Evolutionary conservation across 116 monocot species (phyloP).

Genomic region (Zostera marina): DNA sequence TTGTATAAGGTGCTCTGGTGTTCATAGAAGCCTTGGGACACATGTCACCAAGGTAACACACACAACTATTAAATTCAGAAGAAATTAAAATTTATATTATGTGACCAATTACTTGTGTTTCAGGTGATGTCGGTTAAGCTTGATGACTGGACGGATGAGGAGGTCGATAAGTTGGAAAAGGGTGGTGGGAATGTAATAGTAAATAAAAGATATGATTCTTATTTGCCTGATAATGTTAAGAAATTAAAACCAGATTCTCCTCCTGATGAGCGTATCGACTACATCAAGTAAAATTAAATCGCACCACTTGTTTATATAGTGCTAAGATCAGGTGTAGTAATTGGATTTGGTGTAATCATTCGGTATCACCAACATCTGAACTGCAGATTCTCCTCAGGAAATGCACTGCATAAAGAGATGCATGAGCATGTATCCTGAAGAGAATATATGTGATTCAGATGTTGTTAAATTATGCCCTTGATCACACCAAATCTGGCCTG

Average conservation of each 20-base stretch:
- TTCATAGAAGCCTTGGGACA: conserved; percentile 88
- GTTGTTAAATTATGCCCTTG: no score
- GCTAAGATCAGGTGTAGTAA: no score
- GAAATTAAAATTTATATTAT: no score
- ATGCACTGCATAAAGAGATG: no score
- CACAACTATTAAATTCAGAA: background rate
- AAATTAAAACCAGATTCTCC: conserved; percentile 58
- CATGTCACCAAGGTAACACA: conserved; percentile 71
- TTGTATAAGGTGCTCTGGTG: conserved; percentile 88
- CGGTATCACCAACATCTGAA: no score
- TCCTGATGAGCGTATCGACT: conserved; percentile 67
- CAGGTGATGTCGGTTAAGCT: conserved; percentile 78
- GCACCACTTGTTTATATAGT: no score
- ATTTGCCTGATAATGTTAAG: conserved; percentile 40
- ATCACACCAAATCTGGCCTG: no score
- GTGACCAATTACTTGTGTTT: background rate
- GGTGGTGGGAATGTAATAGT: conserved; percentile 54
- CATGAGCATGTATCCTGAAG: no score
- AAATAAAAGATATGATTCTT: conserved; percentile 73
- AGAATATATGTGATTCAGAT: no score
- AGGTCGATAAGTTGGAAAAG: conserved; percentile 42
- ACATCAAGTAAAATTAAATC: conserved; percentile 40
- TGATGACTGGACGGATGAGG: conserved; percentile 77
- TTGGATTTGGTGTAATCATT: no score
- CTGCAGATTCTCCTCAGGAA: no score